Evolutionary conservation across 352 stramenopile genomes (phyloP).

Genomic region (Phytophthora crassamura): DNA sequence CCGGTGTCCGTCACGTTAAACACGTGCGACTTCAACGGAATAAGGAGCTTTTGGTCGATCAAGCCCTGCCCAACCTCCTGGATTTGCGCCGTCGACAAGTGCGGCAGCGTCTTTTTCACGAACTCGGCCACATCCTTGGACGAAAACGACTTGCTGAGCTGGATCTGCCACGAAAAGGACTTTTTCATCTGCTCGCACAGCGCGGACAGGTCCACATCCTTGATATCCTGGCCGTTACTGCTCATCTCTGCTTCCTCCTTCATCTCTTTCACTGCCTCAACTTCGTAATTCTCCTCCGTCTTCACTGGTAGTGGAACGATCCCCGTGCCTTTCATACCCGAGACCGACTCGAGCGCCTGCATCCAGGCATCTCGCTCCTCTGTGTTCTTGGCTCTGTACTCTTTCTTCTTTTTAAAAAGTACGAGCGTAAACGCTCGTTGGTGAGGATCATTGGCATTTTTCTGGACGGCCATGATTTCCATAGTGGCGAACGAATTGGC

Average conservation of each 20-base stretch:
- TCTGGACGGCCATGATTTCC: slow-evolving; percentile 71
- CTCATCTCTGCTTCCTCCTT: slow-evolving; percentile 17
- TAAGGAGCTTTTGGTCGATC: slow-evolving; percentile 74
- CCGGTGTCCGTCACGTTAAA: slow-evolving; percentile 66
- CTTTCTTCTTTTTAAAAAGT: slow-evolving; percentile 83
- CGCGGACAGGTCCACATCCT: slow-evolving; percentile 58
- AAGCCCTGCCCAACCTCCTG: slow-evolving; percentile 70
- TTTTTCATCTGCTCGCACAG: slow-evolving; percentile 83
- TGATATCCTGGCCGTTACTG: slow-evolving; percentile 33
- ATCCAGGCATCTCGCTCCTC: slow-evolving; percentile 80
- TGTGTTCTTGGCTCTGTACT: slow-evolving; percentile 62
- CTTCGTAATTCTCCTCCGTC: slow-evolving; percentile 14
- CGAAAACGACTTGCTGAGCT: slow-evolving; percentile 84
- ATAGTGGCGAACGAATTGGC: slow-evolving; percentile 57
- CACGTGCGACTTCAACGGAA: slow-evolving; percentile 79
- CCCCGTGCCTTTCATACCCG: slow-evolving; percentile 54
- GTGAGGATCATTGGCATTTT: slow-evolving; percentile 41
- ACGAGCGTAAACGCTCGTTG: slow-evolving; percentile 64
- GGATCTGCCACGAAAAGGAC: slow-evolving; percentile 66
- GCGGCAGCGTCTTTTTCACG: slow-evolving; percentile 51
- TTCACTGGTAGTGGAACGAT: slow-evolving; percentile 11
- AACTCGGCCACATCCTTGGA: slow-evolving; percentile 73
- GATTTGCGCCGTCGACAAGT: slow-evolving; percentile 45
- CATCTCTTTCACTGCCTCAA: slow-evolving; percentile 15
- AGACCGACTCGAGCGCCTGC: slow-evolving; percentile 63